phyloP scores from a whole-genome alignment of 129 eudicot genomes.

The Helichrysum umbraculigerum region DNA sequence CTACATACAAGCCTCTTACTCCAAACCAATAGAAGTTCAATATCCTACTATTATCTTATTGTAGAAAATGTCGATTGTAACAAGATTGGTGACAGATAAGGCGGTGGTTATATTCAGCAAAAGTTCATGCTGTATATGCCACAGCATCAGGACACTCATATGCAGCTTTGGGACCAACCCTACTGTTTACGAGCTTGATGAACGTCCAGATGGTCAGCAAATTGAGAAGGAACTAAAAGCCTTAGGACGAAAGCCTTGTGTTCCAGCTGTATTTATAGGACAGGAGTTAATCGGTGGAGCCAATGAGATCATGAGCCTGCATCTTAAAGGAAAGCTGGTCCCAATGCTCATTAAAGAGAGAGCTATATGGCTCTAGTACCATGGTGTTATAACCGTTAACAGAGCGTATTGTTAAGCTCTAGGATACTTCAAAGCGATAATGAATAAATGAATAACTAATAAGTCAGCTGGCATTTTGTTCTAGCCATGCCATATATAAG shows the following conservation, averaged over 20 bases:
- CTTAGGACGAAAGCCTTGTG: conserved; percentile 49
- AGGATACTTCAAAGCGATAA: conserved; percentile 20
- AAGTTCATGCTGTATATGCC: conserved; percentile 53
- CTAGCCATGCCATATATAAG: conserved; percentile 3
- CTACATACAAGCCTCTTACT: background rate
- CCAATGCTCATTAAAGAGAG: conserved; percentile 64
- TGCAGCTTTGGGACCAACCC: conserved; percentile 57
- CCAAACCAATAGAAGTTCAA: background rate
- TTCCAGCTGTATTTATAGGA: conserved; percentile 70
- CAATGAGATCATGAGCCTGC: conserved; percentile 72
- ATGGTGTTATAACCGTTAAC: conserved; percentile 9
- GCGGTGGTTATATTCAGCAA: conserved; percentile 70
- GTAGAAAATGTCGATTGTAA: conserved; percentile 37
- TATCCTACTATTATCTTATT: too few species aligned
- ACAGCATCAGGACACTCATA: conserved; percentile 58
- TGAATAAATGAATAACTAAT: conserved; percentile 24
- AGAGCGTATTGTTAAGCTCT: conserved; percentile 15
- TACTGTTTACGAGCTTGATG: conserved; percentile 59
- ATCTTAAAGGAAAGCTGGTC: conserved; percentile 53
- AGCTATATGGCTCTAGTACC: conserved; percentile 43
- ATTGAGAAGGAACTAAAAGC: conserved; percentile 47
- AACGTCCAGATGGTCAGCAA: conserved; percentile 50
- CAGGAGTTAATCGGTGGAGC: conserved; percentile 60
- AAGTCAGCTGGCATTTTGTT: conserved; percentile 24
- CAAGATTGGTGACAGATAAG: conserved; percentile 36